Evolutionary conservation across 257 asterid genomes (phyloP).

Genomic region (Fraxinus americana): DNA sequence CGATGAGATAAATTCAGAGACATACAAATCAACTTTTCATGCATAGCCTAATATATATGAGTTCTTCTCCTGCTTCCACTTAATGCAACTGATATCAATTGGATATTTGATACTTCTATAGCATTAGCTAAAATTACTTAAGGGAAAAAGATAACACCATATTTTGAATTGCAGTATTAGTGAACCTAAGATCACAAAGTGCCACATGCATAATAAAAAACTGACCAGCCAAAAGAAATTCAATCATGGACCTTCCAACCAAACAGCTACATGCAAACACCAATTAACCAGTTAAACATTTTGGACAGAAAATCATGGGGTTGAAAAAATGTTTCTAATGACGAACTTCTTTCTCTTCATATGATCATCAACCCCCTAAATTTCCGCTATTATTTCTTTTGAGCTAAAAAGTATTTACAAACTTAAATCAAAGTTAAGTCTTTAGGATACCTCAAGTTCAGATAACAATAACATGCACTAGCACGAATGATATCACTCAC

Average conservation of each 20-base stretch:
- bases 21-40: neutral
- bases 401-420: too few relatives aligned
- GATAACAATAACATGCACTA: too few relatives aligned
- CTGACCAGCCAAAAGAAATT: neutral
- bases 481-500: too few relatives aligned
- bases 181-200: neutral
- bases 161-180: neutral
- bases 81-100: too few relatives aligned
- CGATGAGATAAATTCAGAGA: neutral
- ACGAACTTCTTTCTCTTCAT: neutral
- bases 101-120: too few relatives aligned
- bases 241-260: neutral
- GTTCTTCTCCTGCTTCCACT: too few relatives aligned
- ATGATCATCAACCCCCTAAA: neutral
- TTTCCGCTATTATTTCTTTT: too few relatives aligned
- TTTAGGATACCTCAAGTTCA: too few relatives aligned
- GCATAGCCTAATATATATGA: too few relatives aligned
- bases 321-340: neutral
- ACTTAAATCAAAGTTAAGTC: too few relatives aligned
- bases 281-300: slow-evolving; percentile 18
- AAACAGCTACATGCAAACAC: neutral
- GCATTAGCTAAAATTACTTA: too few relatives aligned
- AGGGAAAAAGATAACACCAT: neutral
- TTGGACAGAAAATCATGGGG: neutral
- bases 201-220: neutral